These are phyloP conservation scores for Vigna angularis DNA, from an alignment of 306 rosid species.

Conservation along the genomic window DNA sequence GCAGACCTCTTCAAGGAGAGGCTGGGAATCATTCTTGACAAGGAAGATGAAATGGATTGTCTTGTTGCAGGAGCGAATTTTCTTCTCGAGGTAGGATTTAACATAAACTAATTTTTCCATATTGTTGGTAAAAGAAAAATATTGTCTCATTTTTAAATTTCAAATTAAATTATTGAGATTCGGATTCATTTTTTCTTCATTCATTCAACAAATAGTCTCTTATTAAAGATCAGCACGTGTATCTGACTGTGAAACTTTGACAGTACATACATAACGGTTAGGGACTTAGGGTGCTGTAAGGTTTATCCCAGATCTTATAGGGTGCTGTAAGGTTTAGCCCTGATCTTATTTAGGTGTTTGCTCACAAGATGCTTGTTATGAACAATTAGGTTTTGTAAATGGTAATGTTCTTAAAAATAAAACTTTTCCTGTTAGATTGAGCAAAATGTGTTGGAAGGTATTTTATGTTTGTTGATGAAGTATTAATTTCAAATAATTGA, in stretches of 20 bases:
- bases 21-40: slow-evolving; percentile 78
- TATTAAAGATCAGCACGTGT: slow-evolving; percentile 19
- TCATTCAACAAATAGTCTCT: slow-evolving; percentile 19
- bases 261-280: not conserved
- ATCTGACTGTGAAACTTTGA: slow-evolving; percentile 11
- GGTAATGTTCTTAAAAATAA: not conserved
- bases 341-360: not conserved
- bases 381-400: not conserved
- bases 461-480: slow-evolving; percentile 21
- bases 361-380: not conserved
- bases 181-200: slow-evolving; percentile 30
- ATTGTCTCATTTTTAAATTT: slow-evolving; percentile 34
- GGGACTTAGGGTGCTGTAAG: not conserved
- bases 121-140: slow-evolving; percentile 9
- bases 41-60: slow-evolving; percentile 98
- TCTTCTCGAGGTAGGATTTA: slow-evolving; percentile 83
- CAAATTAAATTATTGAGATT: slow-evolving; percentile 5
- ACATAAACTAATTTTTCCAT: slow-evolving; percentile 32
- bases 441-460: slow-evolving; percentile 13
- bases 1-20: slow-evolving; percentile 85
- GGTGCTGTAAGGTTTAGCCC: slow-evolving; percentile 1
- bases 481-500: not conserved
- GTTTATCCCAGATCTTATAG: not conserved
- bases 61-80: slow-evolving; percentile 97
- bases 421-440: not conserved